Conservation (phyloP, 2,329 filamentous ascomycete species). For the Fusarium sp. region DNA sequence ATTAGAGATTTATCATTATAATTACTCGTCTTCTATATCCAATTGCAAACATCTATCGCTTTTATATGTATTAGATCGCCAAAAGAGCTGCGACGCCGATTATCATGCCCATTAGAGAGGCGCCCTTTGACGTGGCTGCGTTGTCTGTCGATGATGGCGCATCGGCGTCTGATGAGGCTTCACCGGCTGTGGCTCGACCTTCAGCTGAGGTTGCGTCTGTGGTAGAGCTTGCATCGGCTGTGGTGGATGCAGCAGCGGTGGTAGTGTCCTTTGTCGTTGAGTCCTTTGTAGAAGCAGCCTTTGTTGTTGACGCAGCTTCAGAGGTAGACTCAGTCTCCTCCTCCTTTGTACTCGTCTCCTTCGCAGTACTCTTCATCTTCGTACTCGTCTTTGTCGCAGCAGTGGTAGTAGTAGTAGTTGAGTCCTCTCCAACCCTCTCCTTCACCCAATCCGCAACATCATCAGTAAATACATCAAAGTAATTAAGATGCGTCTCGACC, state of each 20-base stretch:
- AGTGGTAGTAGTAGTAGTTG: background rate
- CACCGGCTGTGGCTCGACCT: background rate
- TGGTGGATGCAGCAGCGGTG: background rate
- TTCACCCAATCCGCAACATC: conserved; percentile 8
- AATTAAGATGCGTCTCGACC: conserved; percentile 10
- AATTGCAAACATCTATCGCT: background rate
- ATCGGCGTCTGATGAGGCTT: background rate
- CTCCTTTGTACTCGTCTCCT: background rate
- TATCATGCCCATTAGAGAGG: conserved; percentile 1
- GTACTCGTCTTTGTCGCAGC: background rate
- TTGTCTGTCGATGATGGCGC: conserved; percentile 5
- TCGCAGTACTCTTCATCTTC: background rate
- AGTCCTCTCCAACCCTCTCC: background rate
- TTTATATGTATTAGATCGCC: background rate
- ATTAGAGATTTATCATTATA: background rate
- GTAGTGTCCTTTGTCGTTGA: background rate
- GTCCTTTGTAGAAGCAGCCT: background rate
- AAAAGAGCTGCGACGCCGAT: conserved; percentile 6
- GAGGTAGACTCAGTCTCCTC: background rate
- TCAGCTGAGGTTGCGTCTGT: background rate
- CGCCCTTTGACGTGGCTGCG: background rate
- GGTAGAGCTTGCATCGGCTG: background rate
- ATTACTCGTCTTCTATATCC: background rate
- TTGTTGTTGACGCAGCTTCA: background rate
- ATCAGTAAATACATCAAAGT: conserved; percentile 9